Percentiles rank a stretch among this genome's conserved stretches.
Evolutionary conservation across 805 yeast species (phyloP).

Genomic region (Citeromyces nyonsensis): DNA sequence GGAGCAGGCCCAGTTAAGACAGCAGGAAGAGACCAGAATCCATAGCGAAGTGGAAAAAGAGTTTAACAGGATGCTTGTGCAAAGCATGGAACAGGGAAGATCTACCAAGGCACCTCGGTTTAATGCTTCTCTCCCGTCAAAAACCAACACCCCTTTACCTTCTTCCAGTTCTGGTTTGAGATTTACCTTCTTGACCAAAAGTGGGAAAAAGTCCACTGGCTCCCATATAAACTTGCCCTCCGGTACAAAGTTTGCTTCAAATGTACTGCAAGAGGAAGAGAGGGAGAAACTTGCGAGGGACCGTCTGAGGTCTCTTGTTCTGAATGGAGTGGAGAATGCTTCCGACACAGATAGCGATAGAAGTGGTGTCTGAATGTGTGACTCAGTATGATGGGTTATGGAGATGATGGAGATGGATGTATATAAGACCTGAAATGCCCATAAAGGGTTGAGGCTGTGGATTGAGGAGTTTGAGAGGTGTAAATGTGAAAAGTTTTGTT

Average conservation of each 20-base stretch:
- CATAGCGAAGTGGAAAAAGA: constrained; percentile 41
- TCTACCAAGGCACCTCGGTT: constrained; percentile 1
- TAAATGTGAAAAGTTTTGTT: too few species aligned
- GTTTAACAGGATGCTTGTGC: constrained; percentile 27
- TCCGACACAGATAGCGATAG: background rate
- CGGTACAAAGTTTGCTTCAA: constrained; percentile 35
- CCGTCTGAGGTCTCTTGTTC: constrained; percentile 38
- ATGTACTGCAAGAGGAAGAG: constrained; percentile 32
- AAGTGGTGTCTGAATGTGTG: background rate
- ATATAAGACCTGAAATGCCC: too few species aligned
- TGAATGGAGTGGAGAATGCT: constrained; percentile 16
- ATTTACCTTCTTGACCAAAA: constrained; percentile 40
- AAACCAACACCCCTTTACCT: too few species aligned
- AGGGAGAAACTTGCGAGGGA: constrained; percentile 36
- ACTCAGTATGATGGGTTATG: too few species aligned
- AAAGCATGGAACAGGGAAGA: background rate
- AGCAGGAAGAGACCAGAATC: constrained; percentile 24
- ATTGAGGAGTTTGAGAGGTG: too few species aligned
- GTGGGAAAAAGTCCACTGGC: constrained; percentile 29
- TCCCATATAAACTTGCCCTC: constrained; percentile 35
- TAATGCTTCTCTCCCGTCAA: background rate
- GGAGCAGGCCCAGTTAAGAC: background rate
- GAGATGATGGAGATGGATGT: too few species aligned
- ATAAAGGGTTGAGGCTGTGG: too few species aligned
- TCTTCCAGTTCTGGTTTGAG: background rate